These are phyloP conservation scores for Collybia nuda DNA, from an alignment of 768 basidiomycete species.

Conservation along the genomic window DNA sequence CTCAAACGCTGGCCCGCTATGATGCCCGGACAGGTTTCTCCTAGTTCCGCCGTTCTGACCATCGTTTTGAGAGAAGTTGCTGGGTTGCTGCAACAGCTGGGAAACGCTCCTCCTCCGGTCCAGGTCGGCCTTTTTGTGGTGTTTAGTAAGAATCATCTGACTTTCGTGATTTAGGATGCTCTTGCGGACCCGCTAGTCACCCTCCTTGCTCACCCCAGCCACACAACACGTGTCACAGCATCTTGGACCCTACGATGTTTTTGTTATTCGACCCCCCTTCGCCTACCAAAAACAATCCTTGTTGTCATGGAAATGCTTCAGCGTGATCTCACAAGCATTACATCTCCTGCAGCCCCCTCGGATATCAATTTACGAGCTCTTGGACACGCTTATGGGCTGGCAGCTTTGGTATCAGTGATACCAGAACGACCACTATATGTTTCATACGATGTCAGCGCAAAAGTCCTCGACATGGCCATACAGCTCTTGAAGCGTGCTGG, in stretches of 20 bases:
- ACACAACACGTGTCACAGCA: constrained; percentile 82
- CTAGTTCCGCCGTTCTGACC: constrained; percentile 64
- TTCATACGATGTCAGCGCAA: constrained; percentile 89
- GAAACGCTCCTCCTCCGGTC: constrained; percentile 88
- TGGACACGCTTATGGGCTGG: constrained; percentile 89
- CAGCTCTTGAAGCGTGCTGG: constrained; percentile 87
- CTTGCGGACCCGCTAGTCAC: constrained; percentile 83
- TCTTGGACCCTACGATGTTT: constrained; percentile 90
- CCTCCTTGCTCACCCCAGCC: constrained; percentile 83
- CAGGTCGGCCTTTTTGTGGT: constrained; percentile 48
- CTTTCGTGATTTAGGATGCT: constrained; percentile 58
- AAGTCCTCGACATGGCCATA: constrained; percentile 88
- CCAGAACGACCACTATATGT: constrained; percentile 90
- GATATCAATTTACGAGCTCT: constrained; percentile 73
- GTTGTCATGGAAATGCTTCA: constrained; percentile 79
- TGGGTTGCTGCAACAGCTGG: constrained; percentile 83
- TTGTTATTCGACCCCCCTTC: constrained; percentile 85
- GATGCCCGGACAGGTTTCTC: constrained; percentile 81
- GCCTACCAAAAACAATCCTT: constrained; percentile 77
- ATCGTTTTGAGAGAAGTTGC: constrained; percentile 83
- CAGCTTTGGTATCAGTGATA: constrained; percentile 83
- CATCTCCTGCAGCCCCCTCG: constrained; percentile 67
- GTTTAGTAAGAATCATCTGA: background rate
- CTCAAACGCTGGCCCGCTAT: constrained; percentile 92
- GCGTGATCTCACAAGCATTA: constrained; percentile 74